phyloP scores from a whole-genome alignment of 2,329 filamentous ascomycete genomes.

The Xylaria sp. region DNA sequence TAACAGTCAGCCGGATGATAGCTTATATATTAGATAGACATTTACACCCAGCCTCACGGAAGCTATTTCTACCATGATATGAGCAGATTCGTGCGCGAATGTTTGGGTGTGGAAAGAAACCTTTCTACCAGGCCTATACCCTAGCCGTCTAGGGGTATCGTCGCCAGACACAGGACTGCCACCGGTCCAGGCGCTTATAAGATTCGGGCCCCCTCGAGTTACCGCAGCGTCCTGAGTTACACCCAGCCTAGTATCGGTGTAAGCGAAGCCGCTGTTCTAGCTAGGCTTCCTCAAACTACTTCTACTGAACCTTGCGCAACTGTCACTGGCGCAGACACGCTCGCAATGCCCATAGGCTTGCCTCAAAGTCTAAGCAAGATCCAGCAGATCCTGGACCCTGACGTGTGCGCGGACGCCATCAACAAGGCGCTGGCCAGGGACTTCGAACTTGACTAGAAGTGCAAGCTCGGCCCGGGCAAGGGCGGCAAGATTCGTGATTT shows the following conservation, averaged over 20 bases:
- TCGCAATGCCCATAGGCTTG: slow-evolving; percentile 15
- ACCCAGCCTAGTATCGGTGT: background rate
- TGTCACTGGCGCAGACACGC: slow-evolving; percentile 7
- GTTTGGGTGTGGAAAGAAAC: too few species aligned
- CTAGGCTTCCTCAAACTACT: background rate
- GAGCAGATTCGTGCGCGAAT: too few species aligned
- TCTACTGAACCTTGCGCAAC: background rate
- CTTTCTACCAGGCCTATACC: too few species aligned
- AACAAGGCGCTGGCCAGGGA: slow-evolving; percentile 46
- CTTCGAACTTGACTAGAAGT: slow-evolving; percentile 47
- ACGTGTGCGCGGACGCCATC: slow-evolving; percentile 48
- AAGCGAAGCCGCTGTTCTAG: background rate
- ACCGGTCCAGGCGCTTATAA: slow-evolving; percentile 1
- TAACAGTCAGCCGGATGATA: too few species aligned
- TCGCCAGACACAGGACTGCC: background rate
- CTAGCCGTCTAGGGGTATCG: background rate
- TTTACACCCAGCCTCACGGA: too few species aligned
- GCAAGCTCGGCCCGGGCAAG: slow-evolving; percentile 36
- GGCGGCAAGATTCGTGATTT: slow-evolving; percentile 54
- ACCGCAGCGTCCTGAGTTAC: slow-evolving; percentile 9
- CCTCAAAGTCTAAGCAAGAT: slow-evolving; percentile 37
- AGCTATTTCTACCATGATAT: too few species aligned
- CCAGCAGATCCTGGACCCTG: slow-evolving; percentile 44
- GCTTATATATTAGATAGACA: too few species aligned
- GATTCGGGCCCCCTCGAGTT: slow-evolving; percentile 1